These are phyloP conservation scores for Mycena olivaceomarginata DNA, from an alignment of 768 basidiomycete species.

Conservation along the genomic window DNA sequence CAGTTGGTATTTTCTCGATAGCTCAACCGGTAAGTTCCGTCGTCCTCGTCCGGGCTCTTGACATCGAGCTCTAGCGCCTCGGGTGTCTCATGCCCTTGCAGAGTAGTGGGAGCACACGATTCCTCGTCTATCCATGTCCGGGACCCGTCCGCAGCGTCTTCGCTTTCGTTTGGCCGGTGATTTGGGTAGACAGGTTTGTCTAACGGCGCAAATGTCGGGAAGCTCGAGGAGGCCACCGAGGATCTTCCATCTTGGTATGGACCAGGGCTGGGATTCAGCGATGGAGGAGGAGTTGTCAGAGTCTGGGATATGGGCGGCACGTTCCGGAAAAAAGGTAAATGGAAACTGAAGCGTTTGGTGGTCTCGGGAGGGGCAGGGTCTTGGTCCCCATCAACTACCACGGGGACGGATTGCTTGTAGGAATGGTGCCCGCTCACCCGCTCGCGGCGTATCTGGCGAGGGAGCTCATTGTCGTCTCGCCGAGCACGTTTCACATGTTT, in stretches of 20 bases:
- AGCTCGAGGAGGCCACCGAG: conserved; percentile 30
- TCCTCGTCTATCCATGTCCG: conserved; percentile 24
- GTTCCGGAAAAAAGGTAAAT: conserved; percentile 31
- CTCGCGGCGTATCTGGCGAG: conserved; percentile 28
- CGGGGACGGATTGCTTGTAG: neutral
- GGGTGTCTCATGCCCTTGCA: conserved; percentile 24
- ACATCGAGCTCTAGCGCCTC: conserved; percentile 30
- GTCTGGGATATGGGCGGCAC: conserved; percentile 13
- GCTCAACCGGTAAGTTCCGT: conserved; percentile 23
- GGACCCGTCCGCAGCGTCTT: neutral
- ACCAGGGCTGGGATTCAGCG: neutral
- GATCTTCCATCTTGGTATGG: neutral
- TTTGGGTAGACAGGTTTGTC: neutral
- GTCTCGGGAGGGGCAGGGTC: neutral
- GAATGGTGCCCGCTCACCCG: conserved; percentile 21
- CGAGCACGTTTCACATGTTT: conserved; percentile 28
- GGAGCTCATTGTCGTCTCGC: conserved; percentile 16
- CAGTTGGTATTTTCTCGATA: conserved; percentile 20
- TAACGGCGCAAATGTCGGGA: conserved; percentile 37
- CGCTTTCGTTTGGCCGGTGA: neutral
- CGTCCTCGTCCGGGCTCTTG: conserved; percentile 23
- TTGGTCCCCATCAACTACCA: neutral
- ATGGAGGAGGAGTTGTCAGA: conserved; percentile 8
- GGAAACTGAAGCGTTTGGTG: conserved; percentile 1
- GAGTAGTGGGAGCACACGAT: conserved; percentile 17